A percentile compares a stretch with the other conserved stretches of the same genome.
Conservation (phyloP, 2,329 filamentous ascomycete species). For the Claviceps sp. region DNA sequence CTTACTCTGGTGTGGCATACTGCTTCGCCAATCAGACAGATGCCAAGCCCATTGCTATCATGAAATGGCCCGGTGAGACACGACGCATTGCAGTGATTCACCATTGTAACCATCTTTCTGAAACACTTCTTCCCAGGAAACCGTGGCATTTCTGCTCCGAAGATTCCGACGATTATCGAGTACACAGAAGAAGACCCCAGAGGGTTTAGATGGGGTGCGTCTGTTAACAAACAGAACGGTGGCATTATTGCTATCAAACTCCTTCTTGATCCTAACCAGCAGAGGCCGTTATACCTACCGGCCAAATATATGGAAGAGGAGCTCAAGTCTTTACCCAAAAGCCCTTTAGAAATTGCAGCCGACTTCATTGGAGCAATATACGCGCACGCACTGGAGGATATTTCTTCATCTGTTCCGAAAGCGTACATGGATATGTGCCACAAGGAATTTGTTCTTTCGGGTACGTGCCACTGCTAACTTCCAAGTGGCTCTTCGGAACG, state of each 20-base stretch:
- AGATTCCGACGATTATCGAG: constrained; percentile 10
- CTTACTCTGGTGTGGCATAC: constrained; percentile 40
- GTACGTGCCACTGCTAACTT: constrained; percentile 13
- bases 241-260: constrained; percentile 11
- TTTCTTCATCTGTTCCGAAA: constrained; percentile 16
- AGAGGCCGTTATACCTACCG: constrained; percentile 6
- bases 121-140: constrained; percentile 28
- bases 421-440: constrained; percentile 7
- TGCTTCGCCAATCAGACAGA: constrained; percentile 4
- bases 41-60: constrained; percentile 20
- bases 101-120: constrained; percentile 22
- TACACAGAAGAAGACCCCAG: constrained; percentile 21
- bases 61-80: constrained; percentile 11
- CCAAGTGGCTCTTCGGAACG: neutral
- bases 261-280: constrained; percentile 8
- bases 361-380: constrained; percentile 5
- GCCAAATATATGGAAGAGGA: neutral
- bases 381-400: constrained; percentile 21
- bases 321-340: constrained; percentile 7
- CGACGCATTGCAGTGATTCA: neutral
- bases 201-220: constrained; percentile 21
- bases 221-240: constrained; percentile 1
- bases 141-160: constrained; percentile 26
- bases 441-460: constrained; percentile 27
- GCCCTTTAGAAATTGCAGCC: constrained; percentile 7